Evolutionary conservation across 2,329 filamentous ascomycete species (phyloP), one percentile per base, ranked within the genome.

Genomic region (Alternaria viburni): DNA sequence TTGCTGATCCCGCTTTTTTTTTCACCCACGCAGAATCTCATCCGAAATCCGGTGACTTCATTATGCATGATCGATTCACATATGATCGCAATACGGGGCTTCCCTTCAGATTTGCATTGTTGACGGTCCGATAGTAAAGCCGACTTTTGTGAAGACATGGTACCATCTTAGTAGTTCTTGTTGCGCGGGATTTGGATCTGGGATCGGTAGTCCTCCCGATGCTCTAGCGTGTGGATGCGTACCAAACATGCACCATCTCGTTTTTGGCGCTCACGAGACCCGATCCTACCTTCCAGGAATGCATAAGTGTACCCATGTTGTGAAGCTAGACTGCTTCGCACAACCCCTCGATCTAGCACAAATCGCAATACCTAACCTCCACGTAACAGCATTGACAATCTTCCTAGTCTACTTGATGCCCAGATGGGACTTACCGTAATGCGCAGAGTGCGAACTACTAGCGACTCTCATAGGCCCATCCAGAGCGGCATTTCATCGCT

Each of bases 141-240:
- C 51, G 41, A 44, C 25, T 23, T 45, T 56, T 9, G 21, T 36
- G 49, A 52, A 17, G 17, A 23, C 13, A 41, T 44, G 49, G 36
- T 60, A 50, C 46, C 15, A 41, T n/a, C 17, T 44, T 60, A 25
- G 60, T 23, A 32, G 19, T 41, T 17, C 10, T 23, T 45, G 44
- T 49, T 36, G 45, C 41, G 43, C 61, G 61, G 64, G 59, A 57
- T 58, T 64, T 52, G 51, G 44, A 15, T 59, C 64, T 65, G 58
- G 45, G 56, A 61, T 62, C 47, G 51, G 65, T 61, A 62, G 43
- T 61, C 58, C 17, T 54, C 19, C 65, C 57, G 57, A 55, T 41
- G 26, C 19, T n/a, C 55, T 61, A 43, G 32, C 45, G 43, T 13
- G 36, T 57, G 25, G 49, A 41, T 52, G 49, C 30, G 30, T 52